phyloP scores from a whole-genome alignment of 441 rosid genomes.

The Daphne laureola region DNA sequence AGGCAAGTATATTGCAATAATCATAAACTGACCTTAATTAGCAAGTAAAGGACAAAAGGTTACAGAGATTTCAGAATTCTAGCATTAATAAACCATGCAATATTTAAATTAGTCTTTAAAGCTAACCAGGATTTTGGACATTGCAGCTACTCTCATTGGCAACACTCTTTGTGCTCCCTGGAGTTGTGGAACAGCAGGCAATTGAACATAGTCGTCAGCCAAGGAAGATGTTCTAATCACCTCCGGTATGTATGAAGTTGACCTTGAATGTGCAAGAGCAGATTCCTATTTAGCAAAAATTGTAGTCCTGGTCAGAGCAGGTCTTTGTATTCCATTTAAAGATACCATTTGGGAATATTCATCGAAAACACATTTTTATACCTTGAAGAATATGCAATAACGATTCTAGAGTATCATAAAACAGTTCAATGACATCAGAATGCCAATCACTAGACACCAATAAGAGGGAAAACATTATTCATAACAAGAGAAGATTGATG shows the following conservation, averaged over 20 bases:
- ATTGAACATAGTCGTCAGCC: conserved; percentile 29
- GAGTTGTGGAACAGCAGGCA: conserved; percentile 75
- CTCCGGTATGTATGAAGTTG: conserved; percentile 56
- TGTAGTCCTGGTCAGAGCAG: too few species aligned
- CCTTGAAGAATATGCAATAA: too few species aligned
- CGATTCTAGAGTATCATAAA: too few species aligned
- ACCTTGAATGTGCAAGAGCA: conserved; percentile 42
- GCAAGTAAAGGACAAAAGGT: too few species aligned
- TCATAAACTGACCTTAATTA: too few species aligned
- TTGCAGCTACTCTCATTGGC: conserved; percentile 82
- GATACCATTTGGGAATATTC: too few species aligned
- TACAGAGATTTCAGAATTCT: too few species aligned
- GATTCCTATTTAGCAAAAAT: conserved; percentile 33
- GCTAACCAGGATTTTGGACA: conserved; percentile 84
- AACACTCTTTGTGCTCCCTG: conserved; percentile 51
- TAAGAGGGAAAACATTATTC: conserved; percentile 5
- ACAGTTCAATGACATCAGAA: too few species aligned
- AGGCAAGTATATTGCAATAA: too few species aligned
- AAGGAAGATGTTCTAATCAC: conserved; percentile 58
- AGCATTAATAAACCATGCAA: too few species aligned
- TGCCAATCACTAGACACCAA: neutral
- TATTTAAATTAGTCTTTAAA: neutral
- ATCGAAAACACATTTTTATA: too few species aligned
- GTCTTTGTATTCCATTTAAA: too few species aligned
- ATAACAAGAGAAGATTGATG: conserved; percentile 4